phyloP scores from a whole-genome alignment of 805 yeast genomes.

The Barnettozyma botsteinii region DNA sequence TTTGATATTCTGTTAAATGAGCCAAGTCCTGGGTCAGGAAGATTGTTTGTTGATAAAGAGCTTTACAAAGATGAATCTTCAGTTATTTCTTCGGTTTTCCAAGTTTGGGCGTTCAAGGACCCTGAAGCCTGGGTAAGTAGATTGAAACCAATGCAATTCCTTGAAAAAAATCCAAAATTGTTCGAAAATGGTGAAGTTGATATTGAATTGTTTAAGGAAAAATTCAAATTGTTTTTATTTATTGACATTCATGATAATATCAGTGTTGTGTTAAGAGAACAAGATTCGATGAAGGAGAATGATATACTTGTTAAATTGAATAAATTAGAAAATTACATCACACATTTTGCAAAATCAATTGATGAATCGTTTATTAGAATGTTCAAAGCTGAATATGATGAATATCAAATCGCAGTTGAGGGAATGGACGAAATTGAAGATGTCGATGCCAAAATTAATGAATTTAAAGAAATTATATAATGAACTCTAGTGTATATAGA shows the following conservation, averaged over 20 bases:
- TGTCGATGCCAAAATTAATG: constrained; percentile 11
- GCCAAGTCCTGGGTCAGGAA: neutral
- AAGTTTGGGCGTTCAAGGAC: neutral
- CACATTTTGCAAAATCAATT: neutral
- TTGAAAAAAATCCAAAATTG: neutral
- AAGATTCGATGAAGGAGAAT: neutral
- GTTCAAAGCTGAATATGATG: neutral
- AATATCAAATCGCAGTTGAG: neutral
- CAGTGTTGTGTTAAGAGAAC: neutral
- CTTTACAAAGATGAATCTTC: neutral
- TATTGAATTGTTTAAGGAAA: neutral
- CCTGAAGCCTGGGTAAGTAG: constrained; percentile 5
- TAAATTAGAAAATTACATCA: neutral
- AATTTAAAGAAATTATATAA: constrained; percentile 8
- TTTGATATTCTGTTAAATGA: neutral
- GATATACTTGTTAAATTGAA: neutral
- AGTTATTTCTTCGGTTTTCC: neutral
- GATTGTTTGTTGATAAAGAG: neutral
- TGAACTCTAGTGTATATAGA: too few species aligned
- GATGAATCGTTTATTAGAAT: constrained; percentile 1
- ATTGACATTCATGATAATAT: constrained; percentile 5
- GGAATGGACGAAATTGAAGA: constrained; percentile 6
- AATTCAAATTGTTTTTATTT: neutral
- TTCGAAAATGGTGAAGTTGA: neutral
- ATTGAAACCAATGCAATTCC: constrained; percentile 5